These are phyloP conservation scores for Aureobasidium sp. DNA, from an alignment of 2,329 filamentous ascomycete genomes.

Conservation along the genomic window DNA sequence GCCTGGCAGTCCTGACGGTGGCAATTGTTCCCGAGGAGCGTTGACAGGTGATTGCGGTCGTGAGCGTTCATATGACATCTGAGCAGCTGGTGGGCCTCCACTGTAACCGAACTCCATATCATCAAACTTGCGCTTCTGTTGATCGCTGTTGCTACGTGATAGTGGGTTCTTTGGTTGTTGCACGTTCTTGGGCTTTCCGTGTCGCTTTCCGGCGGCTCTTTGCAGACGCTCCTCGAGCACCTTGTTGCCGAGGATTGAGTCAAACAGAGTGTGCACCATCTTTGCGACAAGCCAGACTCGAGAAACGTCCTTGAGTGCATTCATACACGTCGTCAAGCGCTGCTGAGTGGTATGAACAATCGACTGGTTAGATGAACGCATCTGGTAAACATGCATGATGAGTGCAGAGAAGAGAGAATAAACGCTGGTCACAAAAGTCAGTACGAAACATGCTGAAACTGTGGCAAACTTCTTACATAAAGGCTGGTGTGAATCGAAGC, in stretches of 20 bases:
- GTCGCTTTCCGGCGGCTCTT: conserved; percentile 78
- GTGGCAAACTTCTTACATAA: conserved; percentile 50
- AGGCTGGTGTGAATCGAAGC: conserved; percentile 83
- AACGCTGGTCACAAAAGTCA: conserved; percentile 44
- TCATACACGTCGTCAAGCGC: conserved; percentile 82
- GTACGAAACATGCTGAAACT: neutral
- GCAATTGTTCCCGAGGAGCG: neutral
- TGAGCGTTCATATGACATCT: conserved; percentile 92
- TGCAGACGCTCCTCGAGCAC: conserved; percentile 83
- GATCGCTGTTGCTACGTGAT: conserved; percentile 18
- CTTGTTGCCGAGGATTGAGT: conserved; percentile 94
- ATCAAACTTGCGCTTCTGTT: conserved; percentile 83
- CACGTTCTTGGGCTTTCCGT: conserved; percentile 54
- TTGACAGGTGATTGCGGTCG: conserved; percentile 74
- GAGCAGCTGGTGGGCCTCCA: conserved; percentile 76
- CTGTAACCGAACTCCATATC: conserved; percentile 86
- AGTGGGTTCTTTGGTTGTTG: conserved; percentile 20
- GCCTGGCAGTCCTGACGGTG: neutral
- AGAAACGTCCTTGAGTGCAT: conserved; percentile 84
- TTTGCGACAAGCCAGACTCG: conserved; percentile 96
- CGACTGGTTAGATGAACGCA: conserved; percentile 86
- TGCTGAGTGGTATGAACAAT: conserved; percentile 86
- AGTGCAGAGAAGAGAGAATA: conserved; percentile 95
- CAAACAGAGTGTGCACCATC: conserved; percentile 96
- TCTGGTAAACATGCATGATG: conserved; percentile 99